Conservation (phyloP, 352 stramenopile species). For the Pythium dissotocum region DNA sequence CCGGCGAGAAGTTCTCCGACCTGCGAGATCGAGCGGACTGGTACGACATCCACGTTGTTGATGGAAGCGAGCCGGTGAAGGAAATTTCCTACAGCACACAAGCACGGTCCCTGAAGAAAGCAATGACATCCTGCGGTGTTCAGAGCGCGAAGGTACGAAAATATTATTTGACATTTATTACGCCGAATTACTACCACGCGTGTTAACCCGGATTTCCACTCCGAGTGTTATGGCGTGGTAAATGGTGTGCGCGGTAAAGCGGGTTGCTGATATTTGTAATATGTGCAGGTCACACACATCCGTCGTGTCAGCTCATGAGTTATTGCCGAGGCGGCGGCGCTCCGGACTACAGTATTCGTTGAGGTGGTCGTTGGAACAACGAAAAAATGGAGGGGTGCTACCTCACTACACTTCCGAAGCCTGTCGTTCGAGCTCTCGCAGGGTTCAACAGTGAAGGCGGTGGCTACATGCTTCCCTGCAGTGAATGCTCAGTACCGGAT, state of each 20-base stretch:
- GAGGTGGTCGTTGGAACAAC: conserved; percentile 12
- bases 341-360: background rate
- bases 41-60: conserved; percentile 2
- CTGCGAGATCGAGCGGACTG: background rate
- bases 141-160: no score
- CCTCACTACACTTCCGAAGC: conserved; percentile 4
- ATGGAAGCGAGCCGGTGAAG: background rate
- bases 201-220: no score
- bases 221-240: no score
- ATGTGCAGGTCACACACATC: conserved; percentile 11
- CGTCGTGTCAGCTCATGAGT: conserved; percentile 12
- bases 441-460: background rate
- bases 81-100: no score
- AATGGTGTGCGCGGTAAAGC: no score
- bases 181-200: no score
- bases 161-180: background rate
- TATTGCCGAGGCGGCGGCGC: conserved; percentile 7
- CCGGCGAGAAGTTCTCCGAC: background rate
- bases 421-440: background rate
- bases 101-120: no score
- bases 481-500: background rate
- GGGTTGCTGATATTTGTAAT: no score
- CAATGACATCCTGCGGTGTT: no score
- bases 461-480: background rate
- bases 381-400: conserved; percentile 16